phyloP scores from a whole-genome alignment of 768 basidiomycete species.

The Pholiota conissans region DNA sequence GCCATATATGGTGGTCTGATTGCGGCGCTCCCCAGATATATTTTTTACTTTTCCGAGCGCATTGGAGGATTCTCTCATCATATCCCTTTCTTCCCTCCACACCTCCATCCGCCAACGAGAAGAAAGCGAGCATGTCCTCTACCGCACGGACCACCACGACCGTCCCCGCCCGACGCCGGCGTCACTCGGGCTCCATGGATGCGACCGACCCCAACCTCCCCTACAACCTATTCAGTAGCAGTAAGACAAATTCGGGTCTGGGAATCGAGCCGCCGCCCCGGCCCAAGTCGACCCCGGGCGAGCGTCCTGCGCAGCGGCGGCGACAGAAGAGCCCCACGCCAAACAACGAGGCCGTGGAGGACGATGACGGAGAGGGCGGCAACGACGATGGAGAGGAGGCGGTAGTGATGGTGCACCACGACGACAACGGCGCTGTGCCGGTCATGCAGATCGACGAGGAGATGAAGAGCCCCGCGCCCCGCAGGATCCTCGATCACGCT shows the following conservation, averaged over 20 bases:
- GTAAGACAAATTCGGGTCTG: slow-evolving; percentile 17
- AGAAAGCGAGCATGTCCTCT: neutral
- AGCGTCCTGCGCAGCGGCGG: slow-evolving; percentile 50
- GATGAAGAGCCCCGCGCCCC: slow-evolving; percentile 17
- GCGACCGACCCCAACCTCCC: slow-evolving; percentile 27
- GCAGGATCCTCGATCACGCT: slow-evolving; percentile 5
- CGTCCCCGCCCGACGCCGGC: slow-evolving; percentile 51
- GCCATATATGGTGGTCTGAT: neutral
- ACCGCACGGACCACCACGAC: slow-evolving; percentile 17
- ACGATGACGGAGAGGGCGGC: slow-evolving; percentile 26
- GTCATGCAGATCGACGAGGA: slow-evolving; percentile 24
- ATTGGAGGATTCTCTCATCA: neutral
- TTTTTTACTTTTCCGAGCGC: neutral
- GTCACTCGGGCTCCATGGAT: slow-evolving; percentile 61
- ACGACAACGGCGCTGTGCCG: neutral
- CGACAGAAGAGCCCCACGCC: slow-evolving; percentile 44
- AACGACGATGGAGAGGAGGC: slow-evolving; percentile 21
- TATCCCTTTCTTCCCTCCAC: neutral
- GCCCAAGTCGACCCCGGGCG: slow-evolving; percentile 74
- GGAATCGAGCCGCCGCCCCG: slow-evolving; percentile 55
- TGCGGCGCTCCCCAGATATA: neutral
- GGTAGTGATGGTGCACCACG: slow-evolving; percentile 11
- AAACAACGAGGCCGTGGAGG: slow-evolving; percentile 33
- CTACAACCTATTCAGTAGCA: slow-evolving; percentile 17
- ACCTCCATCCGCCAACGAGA: neutral